Percentiles rank a stretch among this genome's conserved stretches.
Evolutionary conservation across 176 grass and related monocot genomes (phyloP).

Genomic region (Paspalum vaginatum): DNA sequence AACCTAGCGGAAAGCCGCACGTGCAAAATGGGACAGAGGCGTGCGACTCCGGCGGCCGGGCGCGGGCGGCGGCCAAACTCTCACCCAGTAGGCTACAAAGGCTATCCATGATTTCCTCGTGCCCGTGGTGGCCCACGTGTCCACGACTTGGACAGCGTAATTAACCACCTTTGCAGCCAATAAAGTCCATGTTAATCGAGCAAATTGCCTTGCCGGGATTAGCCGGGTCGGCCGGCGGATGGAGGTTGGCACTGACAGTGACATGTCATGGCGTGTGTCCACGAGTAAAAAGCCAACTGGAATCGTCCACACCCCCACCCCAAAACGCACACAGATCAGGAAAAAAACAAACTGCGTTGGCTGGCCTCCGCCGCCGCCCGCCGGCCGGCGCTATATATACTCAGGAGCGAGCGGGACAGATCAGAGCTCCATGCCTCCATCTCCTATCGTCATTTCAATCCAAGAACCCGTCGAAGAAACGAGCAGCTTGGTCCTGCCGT

Average conservation of each 20-base stretch:
- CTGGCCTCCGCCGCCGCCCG: too few relatives aligned
- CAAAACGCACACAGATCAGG: background rate
- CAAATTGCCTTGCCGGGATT: background rate
- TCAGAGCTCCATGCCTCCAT: background rate
- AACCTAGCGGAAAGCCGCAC: background rate
- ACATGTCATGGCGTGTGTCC: background rate
- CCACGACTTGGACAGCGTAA: too few relatives aligned
- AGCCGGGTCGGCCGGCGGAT: background rate
- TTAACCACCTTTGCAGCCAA: background rate
- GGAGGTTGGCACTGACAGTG: too few relatives aligned
- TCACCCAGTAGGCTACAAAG: background rate
- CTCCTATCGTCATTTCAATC: too few relatives aligned
- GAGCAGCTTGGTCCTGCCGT: too few relatives aligned
- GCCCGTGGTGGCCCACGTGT: background rate
- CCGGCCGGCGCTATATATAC: background rate
- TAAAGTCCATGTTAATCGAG: background rate
- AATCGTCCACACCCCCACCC: background rate
- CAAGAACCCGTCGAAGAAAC: too few relatives aligned
- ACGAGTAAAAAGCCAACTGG: background rate
- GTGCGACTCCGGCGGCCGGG: too few relatives aligned
- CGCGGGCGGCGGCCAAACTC: too few relatives aligned
- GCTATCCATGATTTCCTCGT: slow-evolving; percentile 10
- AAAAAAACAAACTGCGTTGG: too few relatives aligned
- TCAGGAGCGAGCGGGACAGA: background rate
- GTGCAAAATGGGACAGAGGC: background rate